These are phyloP conservation scores for Suillus paluster DNA, from an alignment of 768 basidiomycete genomes.

Conservation along the genomic window DNA sequence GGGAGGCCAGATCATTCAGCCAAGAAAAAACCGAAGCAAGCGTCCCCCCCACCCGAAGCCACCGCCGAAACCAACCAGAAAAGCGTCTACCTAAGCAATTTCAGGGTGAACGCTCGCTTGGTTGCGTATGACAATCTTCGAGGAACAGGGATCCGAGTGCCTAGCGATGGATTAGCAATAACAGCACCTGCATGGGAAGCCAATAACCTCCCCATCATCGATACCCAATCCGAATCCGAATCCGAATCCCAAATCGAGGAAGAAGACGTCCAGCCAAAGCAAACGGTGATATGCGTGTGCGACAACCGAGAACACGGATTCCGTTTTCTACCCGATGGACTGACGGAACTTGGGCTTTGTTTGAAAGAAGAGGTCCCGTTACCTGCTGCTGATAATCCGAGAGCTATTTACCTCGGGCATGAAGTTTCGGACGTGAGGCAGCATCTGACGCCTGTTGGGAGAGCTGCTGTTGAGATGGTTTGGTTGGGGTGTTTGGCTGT, in stretches of 20 bases:
- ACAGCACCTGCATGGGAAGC: constrained; percentile 61
- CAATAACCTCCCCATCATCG: no score
- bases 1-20: constrained; percentile 21
- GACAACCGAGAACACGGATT: constrained; percentile 67
- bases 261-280: constrained; percentile 30
- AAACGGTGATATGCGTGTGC: constrained; percentile 62
- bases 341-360: constrained; percentile 76
- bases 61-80: constrained; percentile 41
- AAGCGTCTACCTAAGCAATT: constrained; percentile 59
- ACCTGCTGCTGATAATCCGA: constrained; percentile 8
- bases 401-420: constrained; percentile 34
- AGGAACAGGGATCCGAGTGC: constrained; percentile 73
- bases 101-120: constrained; percentile 76
- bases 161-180: constrained; percentile 70
- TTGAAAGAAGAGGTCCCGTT: constrained; percentile 25
- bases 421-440: constrained; percentile 47
- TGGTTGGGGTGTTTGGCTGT: constrained; percentile 60
- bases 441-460: constrained; percentile 48
- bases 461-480: constrained; percentile 56
- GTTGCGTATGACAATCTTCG: constrained; percentile 74
- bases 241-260: not conserved
- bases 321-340: constrained; percentile 80
- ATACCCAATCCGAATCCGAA: no score
- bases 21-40: constrained; percentile 34
- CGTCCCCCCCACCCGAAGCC: constrained; percentile 31